Conservation (phyloP, 2,329 filamentous ascomycete genomes). For the Beauveria scarabaeidicola region DNA sequence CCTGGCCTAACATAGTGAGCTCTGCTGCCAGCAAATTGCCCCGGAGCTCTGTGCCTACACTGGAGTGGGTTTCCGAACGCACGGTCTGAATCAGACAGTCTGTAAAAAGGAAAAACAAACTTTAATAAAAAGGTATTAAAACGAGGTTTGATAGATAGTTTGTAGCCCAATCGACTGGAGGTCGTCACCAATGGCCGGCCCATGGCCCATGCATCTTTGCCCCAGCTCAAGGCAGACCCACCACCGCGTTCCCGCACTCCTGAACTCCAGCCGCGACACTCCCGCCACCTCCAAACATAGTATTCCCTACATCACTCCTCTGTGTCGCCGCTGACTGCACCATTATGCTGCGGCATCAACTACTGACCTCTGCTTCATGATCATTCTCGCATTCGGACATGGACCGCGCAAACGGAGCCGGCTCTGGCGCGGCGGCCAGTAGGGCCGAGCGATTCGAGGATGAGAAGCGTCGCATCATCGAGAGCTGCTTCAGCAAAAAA, state of each 20-base stretch:
- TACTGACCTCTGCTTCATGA: conserved; percentile 15
- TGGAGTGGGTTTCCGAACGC: too few relatives aligned
- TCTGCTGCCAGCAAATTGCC: too few relatives aligned
- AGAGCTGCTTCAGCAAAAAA: conserved; percentile 87
- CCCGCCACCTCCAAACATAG: conserved; percentile 6
- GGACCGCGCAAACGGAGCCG: conserved; percentile 32
- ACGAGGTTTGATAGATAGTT: not conserved
- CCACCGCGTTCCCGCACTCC: conserved; percentile 8
- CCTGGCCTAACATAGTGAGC: too few relatives aligned
- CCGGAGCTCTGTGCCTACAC: too few relatives aligned
- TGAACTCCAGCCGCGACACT: conserved; percentile 8
- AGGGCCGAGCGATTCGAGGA: conserved; percentile 86
- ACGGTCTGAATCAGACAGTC: too few relatives aligned
- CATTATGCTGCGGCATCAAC: conserved; percentile 3
- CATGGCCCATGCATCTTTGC: too few relatives aligned
- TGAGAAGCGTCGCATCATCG: conserved; percentile 88
- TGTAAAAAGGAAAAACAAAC: too few relatives aligned
- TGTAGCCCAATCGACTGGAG: not conserved
- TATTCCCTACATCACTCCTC: conserved; percentile 1
- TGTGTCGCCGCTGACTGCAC: conserved; percentile 5
- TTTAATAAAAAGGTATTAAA: too few relatives aligned
- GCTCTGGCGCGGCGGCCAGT: conserved; percentile 26
- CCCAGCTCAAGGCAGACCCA: not conserved
- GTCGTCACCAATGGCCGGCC: not conserved
- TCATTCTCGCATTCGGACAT: conserved; percentile 19